Base-by-base conservation (phyloP, 441 rosid genomes). In the Melastoma candidum region DNA sequence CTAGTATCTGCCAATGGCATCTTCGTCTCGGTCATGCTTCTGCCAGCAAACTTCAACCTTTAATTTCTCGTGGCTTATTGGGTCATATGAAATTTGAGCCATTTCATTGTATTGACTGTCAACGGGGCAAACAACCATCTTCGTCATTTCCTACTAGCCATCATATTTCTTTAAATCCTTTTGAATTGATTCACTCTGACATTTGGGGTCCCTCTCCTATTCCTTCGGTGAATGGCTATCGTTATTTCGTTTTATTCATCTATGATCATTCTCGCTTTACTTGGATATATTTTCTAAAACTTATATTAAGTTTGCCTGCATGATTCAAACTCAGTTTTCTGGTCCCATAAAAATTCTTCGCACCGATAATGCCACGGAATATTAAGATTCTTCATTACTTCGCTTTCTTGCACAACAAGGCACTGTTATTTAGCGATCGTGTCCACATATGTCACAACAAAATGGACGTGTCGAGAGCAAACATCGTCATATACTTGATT, bases 241-340 rank as follows among this genome's bases (percentile, higher is more conserved):
- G 27, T 0, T 57, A 57, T 4, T 57, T 57, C 11, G 26, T 58
- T 3, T 39, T 57, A 1, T 32, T 63, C 32, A 43, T 56, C 12
- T 48, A 57, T 64, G 58, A 57, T 50, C 51, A 14, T 10, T 45
- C 47, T 17, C 13, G 48, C 1, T 57, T 14, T 22, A 63, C 60
- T 2, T 58, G 24, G 50, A 22, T 63, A n/a, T 67, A 51, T 27
- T 6, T 67, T 45, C 53, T 10, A 12, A 58, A 12, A 14, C 50
- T 4, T 63, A 53, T 24, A 5, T 47, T 8, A 24, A 43, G 0
- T 58, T 63, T 49, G 26, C 43, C 14, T 13, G 10, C 9, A 54
- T 68, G 64, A n/a, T 54, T 10, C 17, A 48, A 24, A 53, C 44
- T 3, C 6, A 29, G 7, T 44, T 58, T 26, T 53, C 56, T 7